A percentile compares a stretch with the other conserved stretches of the same genome.
Evolutionary conservation across 1,284 basidiomycete species (phyloP).

Genomic region (Polyporus tsugae): DNA sequence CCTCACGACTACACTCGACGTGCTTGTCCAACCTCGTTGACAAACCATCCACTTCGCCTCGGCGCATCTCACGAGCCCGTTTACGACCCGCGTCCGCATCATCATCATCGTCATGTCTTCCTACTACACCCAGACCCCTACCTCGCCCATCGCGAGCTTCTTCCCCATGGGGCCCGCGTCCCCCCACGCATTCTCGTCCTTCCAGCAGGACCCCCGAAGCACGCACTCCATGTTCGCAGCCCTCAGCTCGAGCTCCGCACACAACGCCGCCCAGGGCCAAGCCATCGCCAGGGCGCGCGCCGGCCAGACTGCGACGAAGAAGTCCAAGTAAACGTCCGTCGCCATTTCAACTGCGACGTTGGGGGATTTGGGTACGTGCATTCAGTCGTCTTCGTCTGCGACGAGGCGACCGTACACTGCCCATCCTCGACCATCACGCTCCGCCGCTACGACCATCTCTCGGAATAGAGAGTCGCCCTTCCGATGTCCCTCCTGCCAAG

Average conservation of each 20-base stretch:
- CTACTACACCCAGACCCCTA: conserved; percentile 42
- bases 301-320: conserved; percentile 5
- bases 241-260: conserved; percentile 45
- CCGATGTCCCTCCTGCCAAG: not conserved
- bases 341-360: not conserved
- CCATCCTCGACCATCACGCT: not conserved
- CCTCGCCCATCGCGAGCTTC: conserved; percentile 43
- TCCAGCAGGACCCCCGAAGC: conserved; percentile 75
- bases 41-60: conserved; percentile 4
- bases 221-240: conserved; percentile 70
- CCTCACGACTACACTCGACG: conserved; percentile 7
- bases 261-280: conserved; percentile 28
- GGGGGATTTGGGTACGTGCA: not conserved
- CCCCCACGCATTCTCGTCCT: conserved; percentile 65
- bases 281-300: conserved; percentile 14
- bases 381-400: conserved; percentile 18
- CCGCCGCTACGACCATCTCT: not conserved
- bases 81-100: not conserved
- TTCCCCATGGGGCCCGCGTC: conserved; percentile 47
- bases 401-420: conserved; percentile 7
- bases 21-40: conserved; percentile 7
- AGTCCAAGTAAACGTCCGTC: not conserved
- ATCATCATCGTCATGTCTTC: conserved; percentile 39
- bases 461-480: not conserved
- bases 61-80: conserved; percentile 14